Conservation (phyloP, 2,329 filamentous ascomycete genomes). For the Coleophoma crateriformis region DNA sequence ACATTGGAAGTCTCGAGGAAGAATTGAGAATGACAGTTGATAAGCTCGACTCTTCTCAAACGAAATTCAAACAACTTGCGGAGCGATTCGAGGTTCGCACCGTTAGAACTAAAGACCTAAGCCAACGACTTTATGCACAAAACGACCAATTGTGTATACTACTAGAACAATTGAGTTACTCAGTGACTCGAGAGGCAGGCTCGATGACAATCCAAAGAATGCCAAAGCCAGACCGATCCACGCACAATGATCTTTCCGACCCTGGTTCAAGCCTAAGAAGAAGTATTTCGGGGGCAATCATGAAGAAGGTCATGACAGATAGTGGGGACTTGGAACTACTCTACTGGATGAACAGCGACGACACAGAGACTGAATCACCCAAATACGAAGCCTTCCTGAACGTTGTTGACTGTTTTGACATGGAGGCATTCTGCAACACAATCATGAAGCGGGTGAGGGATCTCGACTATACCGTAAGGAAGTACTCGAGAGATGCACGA, state of each 20-base stretch:
- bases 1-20: conserved; percentile 69
- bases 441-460: conserved; percentile 88
- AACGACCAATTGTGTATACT: conserved; percentile 80
- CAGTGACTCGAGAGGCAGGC: conserved; percentile 67
- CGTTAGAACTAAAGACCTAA: conserved; percentile 73
- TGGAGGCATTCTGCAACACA: conserved; percentile 78
- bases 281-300: conserved; percentile 43
- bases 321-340: conserved; percentile 67
- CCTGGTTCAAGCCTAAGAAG: conserved; percentile 46
- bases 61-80: conserved; percentile 43
- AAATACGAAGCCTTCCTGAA: conserved; percentile 73
- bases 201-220: conserved; percentile 71
- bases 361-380: conserved; percentile 59
- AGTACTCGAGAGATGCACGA: conserved; percentile 85
- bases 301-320: conserved; percentile 50
- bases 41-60: conserved; percentile 51
- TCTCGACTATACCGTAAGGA: conserved; percentile 86
- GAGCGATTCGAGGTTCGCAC: conserved; percentile 65
- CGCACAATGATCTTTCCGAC: conserved; percentile 53
- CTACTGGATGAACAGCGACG: conserved; percentile 73
- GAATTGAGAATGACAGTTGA: conserved; percentile 66
- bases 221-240: conserved; percentile 55
- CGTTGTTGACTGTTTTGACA: conserved; percentile 71
- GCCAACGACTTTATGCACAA: conserved; percentile 74
- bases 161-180: conserved; percentile 81